Evolutionary conservation across 768 basidiomycete species (phyloP).

Genomic region (Lactifluus volemus): DNA sequence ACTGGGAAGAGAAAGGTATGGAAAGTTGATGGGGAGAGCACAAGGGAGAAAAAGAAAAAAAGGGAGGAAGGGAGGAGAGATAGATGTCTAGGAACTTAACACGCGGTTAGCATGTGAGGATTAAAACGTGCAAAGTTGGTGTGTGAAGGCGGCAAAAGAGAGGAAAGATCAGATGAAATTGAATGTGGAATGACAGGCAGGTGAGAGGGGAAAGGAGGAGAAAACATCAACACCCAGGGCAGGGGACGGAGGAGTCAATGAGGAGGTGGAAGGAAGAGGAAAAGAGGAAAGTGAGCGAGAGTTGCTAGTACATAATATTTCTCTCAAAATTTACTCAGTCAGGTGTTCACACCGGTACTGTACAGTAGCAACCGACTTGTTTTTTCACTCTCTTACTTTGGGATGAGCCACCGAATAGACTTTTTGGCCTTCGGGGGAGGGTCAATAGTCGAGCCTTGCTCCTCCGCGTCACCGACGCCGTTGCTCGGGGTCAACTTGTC

Average conservation of each 20-base stretch:
- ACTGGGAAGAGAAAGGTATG: slow-evolving; percentile 1
- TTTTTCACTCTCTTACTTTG: neutral
- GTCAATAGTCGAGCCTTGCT: neutral
- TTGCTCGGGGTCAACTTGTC: neutral
- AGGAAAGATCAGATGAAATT: slow-evolving; percentile 14
- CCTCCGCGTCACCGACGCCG: neutral
- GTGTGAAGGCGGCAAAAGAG: slow-evolving; percentile 17
- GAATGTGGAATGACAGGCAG: neutral
- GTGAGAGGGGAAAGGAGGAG: slow-evolving; percentile 1
- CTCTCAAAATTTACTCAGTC: neutral
- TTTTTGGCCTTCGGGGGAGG: slow-evolving; percentile 7
- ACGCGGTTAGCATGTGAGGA: slow-evolving; percentile 18
- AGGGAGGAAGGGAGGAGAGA: neutral
- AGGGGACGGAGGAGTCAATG: neutral
- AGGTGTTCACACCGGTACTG: neutral
- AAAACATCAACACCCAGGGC: slow-evolving; percentile 2
- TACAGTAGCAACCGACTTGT: neutral
- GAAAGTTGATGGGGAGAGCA: slow-evolving; percentile 8
- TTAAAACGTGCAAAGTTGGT: slow-evolving; percentile 9
- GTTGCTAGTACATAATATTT: slow-evolving; percentile 16
- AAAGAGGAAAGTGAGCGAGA: neutral
- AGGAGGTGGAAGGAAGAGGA: neutral
- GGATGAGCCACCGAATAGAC: slow-evolving; percentile 17
- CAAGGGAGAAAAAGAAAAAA: slow-evolving; percentile 1
- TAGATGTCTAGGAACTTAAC: slow-evolving; percentile 10